A percentile compares a stretch with the other conserved stretches of the same genome.
phyloP scores from a whole-genome alignment of 306 rosid genomes.

The Canavalia ensiformis region DNA sequence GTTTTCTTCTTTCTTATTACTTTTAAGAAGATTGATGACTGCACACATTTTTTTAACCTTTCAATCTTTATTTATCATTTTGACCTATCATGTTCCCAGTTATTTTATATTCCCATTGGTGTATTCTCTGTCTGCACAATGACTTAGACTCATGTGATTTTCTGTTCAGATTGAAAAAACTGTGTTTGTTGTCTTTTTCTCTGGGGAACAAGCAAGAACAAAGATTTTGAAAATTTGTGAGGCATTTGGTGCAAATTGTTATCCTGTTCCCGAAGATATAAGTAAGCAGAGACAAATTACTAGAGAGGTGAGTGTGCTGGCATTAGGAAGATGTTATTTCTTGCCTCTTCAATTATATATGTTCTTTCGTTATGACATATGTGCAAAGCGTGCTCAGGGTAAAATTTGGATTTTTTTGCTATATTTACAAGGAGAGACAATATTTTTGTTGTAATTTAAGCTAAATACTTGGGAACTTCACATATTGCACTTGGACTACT shows the following conservation, averaged over 20 bases:
- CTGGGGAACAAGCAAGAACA: slow-evolving; percentile 95
- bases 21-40: slow-evolving; percentile 44
- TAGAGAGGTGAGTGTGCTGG: slow-evolving; percentile 80
- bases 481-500: slow-evolving; percentile 8
- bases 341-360: slow-evolving; percentile 21
- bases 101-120: slow-evolving; percentile 42
- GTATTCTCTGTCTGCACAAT: slow-evolving; percentile 40
- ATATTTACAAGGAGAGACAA: slow-evolving; percentile 16
- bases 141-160: slow-evolving; percentile 41
- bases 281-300: slow-evolving; percentile 90
- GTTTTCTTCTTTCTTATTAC: slow-evolving; percentile 64
- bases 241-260: slow-evolving; percentile 97
- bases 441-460: slow-evolving; percentile 17
- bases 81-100: slow-evolving; percentile 41
- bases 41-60: background rate
- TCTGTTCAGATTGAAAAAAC: slow-evolving; percentile 90
- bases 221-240: slow-evolving; percentile 97
- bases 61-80: slow-evolving; percentile 36
- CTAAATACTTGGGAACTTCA: slow-evolving; percentile 16
- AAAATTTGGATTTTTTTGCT: slow-evolving; percentile 37
- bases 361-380: slow-evolving; percentile 12
- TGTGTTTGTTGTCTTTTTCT: slow-evolving; percentile 94
- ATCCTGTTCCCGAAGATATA: slow-evolving; percentile 96
- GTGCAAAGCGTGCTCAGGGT: slow-evolving; percentile 17
- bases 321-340: slow-evolving; percentile 45